Conservation (phyloP, 352 stramenopile species). For the Globisporangium cystogenes region DNA sequence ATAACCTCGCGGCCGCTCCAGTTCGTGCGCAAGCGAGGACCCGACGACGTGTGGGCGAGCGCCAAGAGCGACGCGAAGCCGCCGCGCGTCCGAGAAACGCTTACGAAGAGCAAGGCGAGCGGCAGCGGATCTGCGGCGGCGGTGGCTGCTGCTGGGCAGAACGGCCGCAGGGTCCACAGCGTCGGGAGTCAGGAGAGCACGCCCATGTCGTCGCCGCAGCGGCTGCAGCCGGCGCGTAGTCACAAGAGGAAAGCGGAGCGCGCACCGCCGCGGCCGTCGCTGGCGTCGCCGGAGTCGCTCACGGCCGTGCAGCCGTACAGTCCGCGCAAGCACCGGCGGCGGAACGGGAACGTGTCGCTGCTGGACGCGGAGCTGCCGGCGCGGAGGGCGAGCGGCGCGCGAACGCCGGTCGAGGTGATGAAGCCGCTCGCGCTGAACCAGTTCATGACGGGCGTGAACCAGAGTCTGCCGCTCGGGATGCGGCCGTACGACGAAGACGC, state of each 20-base stretch:
- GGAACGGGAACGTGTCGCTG: constrained; percentile 21
- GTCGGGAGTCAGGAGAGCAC: neutral
- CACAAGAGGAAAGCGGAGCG: constrained; percentile 12
- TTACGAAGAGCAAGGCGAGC: neutral
- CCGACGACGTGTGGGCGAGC: constrained; percentile 8
- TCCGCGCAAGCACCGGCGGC: constrained; percentile 31
- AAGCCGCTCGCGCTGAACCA: constrained; percentile 19
- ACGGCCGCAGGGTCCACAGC: neutral
- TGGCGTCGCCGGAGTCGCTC: constrained; percentile 4
- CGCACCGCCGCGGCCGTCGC: neutral
- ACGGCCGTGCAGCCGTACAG: constrained; percentile 15
- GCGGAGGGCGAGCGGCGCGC: neutral
- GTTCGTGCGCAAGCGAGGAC: constrained; percentile 22
- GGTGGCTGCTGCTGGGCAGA: neutral
- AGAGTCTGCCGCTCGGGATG: constrained; percentile 47
- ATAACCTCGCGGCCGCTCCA: constrained; percentile 55
- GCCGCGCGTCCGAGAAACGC: neutral
- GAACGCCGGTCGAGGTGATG: constrained; percentile 4
- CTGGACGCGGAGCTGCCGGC: constrained; percentile 10
- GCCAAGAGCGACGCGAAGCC: constrained; percentile 7
- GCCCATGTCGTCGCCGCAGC: neutral
- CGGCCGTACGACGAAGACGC: constrained; percentile 7
- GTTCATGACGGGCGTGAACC: constrained; percentile 30
- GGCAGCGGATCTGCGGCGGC: neutral
- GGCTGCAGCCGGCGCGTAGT: neutral